Evolutionary conservation across 768 basidiomycete genomes (phyloP).

Genomic region (Mycena sanguinolenta): DNA sequence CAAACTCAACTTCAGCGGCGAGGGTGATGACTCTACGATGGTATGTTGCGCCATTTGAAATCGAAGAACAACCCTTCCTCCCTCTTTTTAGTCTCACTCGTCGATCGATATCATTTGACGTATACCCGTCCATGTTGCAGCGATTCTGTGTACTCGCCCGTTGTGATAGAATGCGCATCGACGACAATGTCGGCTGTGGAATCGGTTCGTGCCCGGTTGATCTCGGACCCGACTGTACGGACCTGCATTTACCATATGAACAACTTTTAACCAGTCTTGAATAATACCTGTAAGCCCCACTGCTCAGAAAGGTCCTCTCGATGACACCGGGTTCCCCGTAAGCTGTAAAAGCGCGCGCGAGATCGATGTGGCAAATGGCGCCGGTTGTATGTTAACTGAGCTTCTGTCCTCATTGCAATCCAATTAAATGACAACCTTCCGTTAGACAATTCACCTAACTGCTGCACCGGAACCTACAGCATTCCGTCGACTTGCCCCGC

Average conservation of each 20-base stretch:
- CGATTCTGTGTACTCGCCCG: neutral
- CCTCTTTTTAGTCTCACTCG: constrained; percentile 60
- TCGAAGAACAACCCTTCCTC: too few relatives aligned
- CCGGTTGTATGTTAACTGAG: constrained; percentile 46
- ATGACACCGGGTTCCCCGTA: constrained; percentile 46
- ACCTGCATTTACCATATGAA: neutral
- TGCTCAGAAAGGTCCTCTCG: constrained; percentile 42
- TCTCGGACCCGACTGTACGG: constrained; percentile 55
- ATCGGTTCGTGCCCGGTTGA: constrained; percentile 60
- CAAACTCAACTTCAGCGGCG: constrained; percentile 5
- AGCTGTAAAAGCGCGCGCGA: constrained; percentile 61
- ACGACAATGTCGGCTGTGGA: constrained; percentile 50
- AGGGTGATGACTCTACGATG: constrained; percentile 3
- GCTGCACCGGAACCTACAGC: constrained; percentile 41
- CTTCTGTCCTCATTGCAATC: constrained; percentile 26
- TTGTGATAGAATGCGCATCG: constrained; percentile 34
- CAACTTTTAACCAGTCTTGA: neutral
- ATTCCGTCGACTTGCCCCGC: constrained; percentile 62
- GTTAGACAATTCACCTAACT: constrained; percentile 40
- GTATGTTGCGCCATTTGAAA: neutral
- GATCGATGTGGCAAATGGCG: constrained; percentile 51
- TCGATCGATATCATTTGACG: constrained; percentile 64
- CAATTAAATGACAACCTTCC: too few relatives aligned
- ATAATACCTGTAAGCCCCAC: constrained; percentile 37
- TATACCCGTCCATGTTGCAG: constrained; percentile 29